Evolutionary conservation across 192 early-diverging fungal species (phyloP).

Genomic region (Umbelopsis sp.): DNA sequence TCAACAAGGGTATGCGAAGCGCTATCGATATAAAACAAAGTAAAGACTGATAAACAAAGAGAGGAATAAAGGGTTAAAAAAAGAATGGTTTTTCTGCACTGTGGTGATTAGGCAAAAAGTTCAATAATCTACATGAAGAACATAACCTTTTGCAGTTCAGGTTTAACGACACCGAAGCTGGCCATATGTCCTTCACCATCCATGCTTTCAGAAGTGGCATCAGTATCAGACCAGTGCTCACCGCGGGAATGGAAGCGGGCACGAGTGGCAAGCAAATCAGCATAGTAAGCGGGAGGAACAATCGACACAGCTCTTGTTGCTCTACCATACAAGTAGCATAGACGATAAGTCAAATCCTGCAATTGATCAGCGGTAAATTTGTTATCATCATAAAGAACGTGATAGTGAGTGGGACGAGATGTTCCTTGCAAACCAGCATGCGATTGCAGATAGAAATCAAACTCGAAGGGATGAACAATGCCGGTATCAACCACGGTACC

Average conservation of each 20-base stretch:
- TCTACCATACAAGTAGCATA: slow-evolving; percentile 90
- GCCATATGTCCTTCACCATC: slow-evolving; percentile 28
- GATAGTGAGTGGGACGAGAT: slow-evolving; percentile 90
- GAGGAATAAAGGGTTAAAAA: no score
- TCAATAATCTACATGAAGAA: slow-evolving; percentile 4
- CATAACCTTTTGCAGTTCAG: slow-evolving; percentile 38
- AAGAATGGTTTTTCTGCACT: neutral
- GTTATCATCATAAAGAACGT: slow-evolving; percentile 88
- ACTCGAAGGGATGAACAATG: slow-evolving; percentile 79
- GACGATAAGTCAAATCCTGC: slow-evolving; percentile 84
- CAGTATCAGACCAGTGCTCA: slow-evolving; percentile 51
- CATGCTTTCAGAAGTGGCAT: slow-evolving; percentile 31
- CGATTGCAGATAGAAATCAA: slow-evolving; percentile 89
- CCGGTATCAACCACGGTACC: slow-evolving; percentile 80
- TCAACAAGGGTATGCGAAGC: no score
- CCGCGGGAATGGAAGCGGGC: slow-evolving; percentile 83
- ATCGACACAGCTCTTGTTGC: slow-evolving; percentile 88
- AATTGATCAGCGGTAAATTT: slow-evolving; percentile 76
- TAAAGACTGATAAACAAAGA: no score
- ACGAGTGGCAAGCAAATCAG: slow-evolving; percentile 85
- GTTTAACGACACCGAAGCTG: slow-evolving; percentile 41
- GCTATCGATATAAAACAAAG: no score
- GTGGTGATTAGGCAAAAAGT: neutral
- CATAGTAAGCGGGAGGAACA: slow-evolving; percentile 91
- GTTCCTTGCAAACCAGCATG: slow-evolving; percentile 94